Percentiles rank a stretch among this genome's conserved stretches.
Conservation (phyloP, 495 filamentous ascomycete species). For the Geopyxis carbonaria region DNA sequence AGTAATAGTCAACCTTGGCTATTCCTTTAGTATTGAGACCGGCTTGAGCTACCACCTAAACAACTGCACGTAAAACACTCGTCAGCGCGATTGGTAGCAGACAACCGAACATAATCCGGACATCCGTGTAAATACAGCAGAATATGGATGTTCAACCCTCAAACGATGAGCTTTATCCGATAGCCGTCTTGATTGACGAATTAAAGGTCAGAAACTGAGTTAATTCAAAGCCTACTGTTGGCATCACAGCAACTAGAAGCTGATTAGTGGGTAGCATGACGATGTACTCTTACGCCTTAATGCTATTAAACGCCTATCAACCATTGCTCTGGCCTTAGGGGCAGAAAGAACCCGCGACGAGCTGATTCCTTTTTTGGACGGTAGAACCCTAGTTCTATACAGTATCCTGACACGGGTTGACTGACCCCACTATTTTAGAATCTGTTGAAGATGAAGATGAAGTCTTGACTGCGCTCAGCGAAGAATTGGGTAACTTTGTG, state of each 20-base stretch:
- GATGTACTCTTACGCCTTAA: constrained; percentile 95
- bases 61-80: too few species aligned
- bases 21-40: too few species aligned
- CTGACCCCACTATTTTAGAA: constrained; percentile 41
- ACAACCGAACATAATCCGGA: too few species aligned
- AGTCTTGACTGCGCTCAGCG: constrained; percentile 88
- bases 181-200: constrained; percentile 98
- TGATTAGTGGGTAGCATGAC: constrained; percentile 68
- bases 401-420: background rate
- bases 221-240: too few species aligned
- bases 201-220: constrained; percentile 56
- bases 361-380: constrained; percentile 95
- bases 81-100: too few species aligned
- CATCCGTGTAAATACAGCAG: constrained; percentile 2
- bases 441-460: constrained; percentile 98
- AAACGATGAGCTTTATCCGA: constrained; percentile 96
- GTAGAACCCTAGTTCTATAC: constrained; percentile 34
- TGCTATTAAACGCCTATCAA: constrained; percentile 93
- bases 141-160: constrained; percentile 54
- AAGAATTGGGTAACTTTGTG: constrained; percentile 88
- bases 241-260: constrained; percentile 2
- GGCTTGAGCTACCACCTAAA: too few species aligned
- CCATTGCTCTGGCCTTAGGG: constrained; percentile 88
- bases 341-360: constrained; percentile 92
- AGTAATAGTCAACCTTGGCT: too few species aligned